phyloP scores from a whole-genome alignment of 1,139 yeast species.

The Meyerozyma smithsonii region DNA sequence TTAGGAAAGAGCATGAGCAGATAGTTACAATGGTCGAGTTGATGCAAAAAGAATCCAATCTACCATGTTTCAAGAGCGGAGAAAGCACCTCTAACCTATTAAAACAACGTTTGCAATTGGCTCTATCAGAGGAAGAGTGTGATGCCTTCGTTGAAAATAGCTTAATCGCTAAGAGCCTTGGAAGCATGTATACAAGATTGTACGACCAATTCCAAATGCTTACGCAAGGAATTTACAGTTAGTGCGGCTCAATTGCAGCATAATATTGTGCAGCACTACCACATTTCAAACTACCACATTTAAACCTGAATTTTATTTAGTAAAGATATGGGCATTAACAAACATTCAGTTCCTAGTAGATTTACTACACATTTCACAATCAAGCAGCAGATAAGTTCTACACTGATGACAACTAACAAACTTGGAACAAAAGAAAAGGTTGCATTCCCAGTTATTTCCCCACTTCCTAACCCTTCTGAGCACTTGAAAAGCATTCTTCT shows the following conservation, averaged over 20 bases:
- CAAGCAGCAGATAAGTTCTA: background rate
- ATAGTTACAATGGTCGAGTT: conserved; percentile 78
- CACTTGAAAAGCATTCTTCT: background rate
- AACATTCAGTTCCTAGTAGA: conserved; percentile 28
- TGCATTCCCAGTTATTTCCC: background rate
- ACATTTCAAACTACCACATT: background rate
- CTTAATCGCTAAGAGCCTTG: conserved; percentile 74
- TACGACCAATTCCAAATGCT: conserved; percentile 92
- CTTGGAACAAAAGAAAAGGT: background rate
- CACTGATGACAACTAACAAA: no score
- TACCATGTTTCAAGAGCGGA: conserved; percentile 91
- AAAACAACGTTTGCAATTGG: conserved; percentile 75
- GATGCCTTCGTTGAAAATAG: conserved; percentile 71
- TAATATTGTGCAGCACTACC: background rate
- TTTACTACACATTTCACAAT: conserved; percentile 15
- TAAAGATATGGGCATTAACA: conserved; percentile 21
- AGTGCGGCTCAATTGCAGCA: background rate
- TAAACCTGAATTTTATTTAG: conserved; percentile 9
- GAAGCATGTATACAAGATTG: conserved; percentile 85
- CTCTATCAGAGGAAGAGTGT: conserved; percentile 66
- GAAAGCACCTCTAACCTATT: conserved; percentile 74
- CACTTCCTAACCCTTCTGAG: background rate
- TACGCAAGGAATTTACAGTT: conserved; percentile 92
- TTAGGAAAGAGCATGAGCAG: conserved; percentile 69
- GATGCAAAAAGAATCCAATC: conserved; percentile 85